Evolutionary conservation across 1,139 yeast species (phyloP).

Genomic region (Zygotorulaspora mrakii): DNA sequence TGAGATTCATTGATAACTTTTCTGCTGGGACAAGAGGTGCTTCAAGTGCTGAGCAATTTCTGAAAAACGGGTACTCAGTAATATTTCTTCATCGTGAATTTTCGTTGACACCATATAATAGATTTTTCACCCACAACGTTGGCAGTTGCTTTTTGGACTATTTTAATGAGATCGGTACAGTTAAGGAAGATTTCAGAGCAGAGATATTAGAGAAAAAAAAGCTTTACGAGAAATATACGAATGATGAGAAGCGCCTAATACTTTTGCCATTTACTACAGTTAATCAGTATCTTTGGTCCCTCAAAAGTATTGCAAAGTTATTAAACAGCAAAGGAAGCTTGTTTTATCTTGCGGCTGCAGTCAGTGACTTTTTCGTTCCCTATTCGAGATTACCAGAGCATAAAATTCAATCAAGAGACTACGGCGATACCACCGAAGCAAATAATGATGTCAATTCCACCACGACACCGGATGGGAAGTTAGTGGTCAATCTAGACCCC

Average conservation of each 20-base stretch:
- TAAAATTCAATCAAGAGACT: constrained; percentile 81
- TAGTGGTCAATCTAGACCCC: constrained; percentile 83
- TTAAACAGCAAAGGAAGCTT: constrained; percentile 59
- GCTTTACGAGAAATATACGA: constrained; percentile 57
- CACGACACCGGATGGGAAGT: constrained; percentile 49
- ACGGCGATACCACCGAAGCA: constrained; percentile 19
- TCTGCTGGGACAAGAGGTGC: constrained; percentile 99
- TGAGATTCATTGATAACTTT: constrained; percentile 91
- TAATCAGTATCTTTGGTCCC: constrained; percentile 84
- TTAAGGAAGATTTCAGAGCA: constrained; percentile 56
- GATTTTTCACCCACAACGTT: constrained; percentile 83
- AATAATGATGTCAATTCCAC: constrained; percentile 17
- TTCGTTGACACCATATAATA: constrained; percentile 82
- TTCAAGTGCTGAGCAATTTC: constrained; percentile 86
- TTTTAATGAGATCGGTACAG: constrained; percentile 53
- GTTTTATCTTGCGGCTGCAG: constrained; percentile 95
- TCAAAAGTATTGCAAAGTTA: constrained; percentile 61
- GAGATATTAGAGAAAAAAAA: constrained; percentile 63
- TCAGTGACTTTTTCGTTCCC: constrained; percentile 92
- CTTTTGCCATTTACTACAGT: constrained; percentile 90
- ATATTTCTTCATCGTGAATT: constrained; percentile 89
- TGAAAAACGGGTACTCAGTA: constrained; percentile 84
- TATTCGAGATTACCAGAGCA: constrained; percentile 82
- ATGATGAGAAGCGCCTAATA: constrained; percentile 42
- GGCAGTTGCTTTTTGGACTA: constrained; percentile 76